Base-by-base conservation (phyloP, 169 alveolate genomes). In the Neospora caninum region DNA sequence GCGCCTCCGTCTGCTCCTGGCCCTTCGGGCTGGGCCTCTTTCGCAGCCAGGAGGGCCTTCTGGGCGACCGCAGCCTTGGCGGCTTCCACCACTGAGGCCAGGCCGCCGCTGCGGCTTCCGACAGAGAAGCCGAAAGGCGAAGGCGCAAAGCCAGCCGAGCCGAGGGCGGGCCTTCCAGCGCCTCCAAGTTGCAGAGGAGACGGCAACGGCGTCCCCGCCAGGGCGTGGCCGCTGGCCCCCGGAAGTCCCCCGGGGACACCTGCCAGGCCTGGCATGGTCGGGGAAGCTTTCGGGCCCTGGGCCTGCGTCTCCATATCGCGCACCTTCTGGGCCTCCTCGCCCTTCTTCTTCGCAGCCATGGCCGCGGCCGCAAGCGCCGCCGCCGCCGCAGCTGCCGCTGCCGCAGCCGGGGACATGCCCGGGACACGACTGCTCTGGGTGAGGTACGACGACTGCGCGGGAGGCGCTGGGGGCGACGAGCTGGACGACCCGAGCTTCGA, bases 321-420 rank as follows among this genome's bases (percentile, higher is more conserved):
- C 53, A 49, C 89, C 89, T 82, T 42, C 41, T 38, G 43, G 41
- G 64, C 89, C 41, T 82, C 89, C 67, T 82, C 89, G n/a, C 89
- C 89, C 64, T 82, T 82, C 89, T 82, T 82, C 89, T 82, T 82
- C 67, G 89, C 89, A 41, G 89, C 89, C 89, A 82, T 82, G 31
- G 89, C 89, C 25, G 69, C 69, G 13, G 89, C 89, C 38, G 89
- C 89, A 0, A 82, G 64, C 41, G 89, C 89, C 34, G 89, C 89
- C 67, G 89, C 89, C 2, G 89, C 89, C 67, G 89, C 89, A 20
- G 89, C 89, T 20, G 89, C 89, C 18, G 89, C 89, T 1, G 89
- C 89, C 18, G 89, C 89, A 4, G 89, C 89, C 34, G 89, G 89
- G 38, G 89, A 82, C 89, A 82, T 82, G 69, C 89, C 89, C n/a